phyloP scores from a whole-genome alignment of 768 basidiomycete genomes.

The Floccularia luteovirens region DNA sequence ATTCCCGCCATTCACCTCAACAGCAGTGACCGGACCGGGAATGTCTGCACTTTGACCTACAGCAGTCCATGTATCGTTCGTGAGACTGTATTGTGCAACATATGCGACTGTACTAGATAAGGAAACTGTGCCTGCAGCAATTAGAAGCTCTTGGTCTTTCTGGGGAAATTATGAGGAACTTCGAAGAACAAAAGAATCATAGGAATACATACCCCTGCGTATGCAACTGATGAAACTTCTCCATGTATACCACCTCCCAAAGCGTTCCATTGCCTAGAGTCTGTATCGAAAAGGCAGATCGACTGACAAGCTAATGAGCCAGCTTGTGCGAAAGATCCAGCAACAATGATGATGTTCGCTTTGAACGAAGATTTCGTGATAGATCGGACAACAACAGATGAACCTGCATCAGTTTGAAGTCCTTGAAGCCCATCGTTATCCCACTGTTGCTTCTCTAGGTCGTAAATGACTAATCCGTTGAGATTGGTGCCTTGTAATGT shows the following conservation, averaged over 20 bases:
- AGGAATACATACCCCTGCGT: slow-evolving; percentile 63
- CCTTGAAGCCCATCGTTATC: slow-evolving; percentile 47
- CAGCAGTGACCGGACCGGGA: slow-evolving; percentile 86
- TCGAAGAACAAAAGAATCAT: slow-evolving; percentile 1
- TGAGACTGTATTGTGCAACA: slow-evolving; percentile 66
- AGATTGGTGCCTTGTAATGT: slow-evolving; percentile 45
- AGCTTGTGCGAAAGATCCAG: slow-evolving; percentile 80
- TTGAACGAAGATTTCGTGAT: slow-evolving; percentile 58
- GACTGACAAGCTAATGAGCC: slow-evolving; percentile 69
- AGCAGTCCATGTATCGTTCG: slow-evolving; percentile 68
- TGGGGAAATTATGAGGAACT: slow-evolving; percentile 17
- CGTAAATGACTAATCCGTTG: slow-evolving; percentile 75
- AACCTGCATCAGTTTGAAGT: slow-evolving; percentile 47
- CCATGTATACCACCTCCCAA: slow-evolving; percentile 80
- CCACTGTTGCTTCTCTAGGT: slow-evolving; percentile 63
- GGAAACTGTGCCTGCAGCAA: slow-evolving; percentile 77
- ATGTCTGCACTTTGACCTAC: slow-evolving; percentile 54
- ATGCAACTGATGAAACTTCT: slow-evolving; percentile 69
- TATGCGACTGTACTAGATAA: slow-evolving; percentile 59
- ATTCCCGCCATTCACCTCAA: slow-evolving; percentile 80
- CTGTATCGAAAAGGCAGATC: slow-evolving; percentile 71
- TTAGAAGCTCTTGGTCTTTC: slow-evolving; percentile 58
- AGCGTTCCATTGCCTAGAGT: slow-evolving; percentile 66
- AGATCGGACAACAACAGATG: slow-evolving; percentile 60
- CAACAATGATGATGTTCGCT: slow-evolving; percentile 63